A percentile compares a stretch with the other conserved stretches of the same genome.
These are phyloP conservation scores for Alternaria incomplexa DNA, from an alignment of 2,329 filamentous ascomycete genomes.

Conservation along the genomic window DNA sequence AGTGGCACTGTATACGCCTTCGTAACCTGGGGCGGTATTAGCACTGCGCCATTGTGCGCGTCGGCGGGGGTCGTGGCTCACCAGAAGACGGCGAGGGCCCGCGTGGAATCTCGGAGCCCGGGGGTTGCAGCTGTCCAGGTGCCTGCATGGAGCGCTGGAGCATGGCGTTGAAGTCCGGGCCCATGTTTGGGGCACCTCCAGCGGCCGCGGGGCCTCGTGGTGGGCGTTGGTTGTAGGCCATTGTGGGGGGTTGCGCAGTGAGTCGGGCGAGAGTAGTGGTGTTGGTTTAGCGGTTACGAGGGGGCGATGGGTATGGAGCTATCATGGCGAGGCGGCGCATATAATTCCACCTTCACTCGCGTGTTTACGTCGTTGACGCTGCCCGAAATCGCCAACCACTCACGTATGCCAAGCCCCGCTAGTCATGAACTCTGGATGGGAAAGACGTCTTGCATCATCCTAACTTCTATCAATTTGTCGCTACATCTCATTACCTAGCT, in stretches of 20 bases:
- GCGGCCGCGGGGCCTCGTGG: slow-evolving; percentile 39
- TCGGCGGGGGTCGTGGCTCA: slow-evolving; percentile 15
- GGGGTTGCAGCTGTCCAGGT: slow-evolving; percentile 29
- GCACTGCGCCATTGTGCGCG: slow-evolving; percentile 8
- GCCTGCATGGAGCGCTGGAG: slow-evolving; percentile 45
- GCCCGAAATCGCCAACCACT: slow-evolving; percentile 22
- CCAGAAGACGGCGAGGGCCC: slow-evolving; percentile 35
- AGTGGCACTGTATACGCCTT: slow-evolving; percentile 47
- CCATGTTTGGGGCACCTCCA: slow-evolving; percentile 37
- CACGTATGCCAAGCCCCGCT: slow-evolving; percentile 21
- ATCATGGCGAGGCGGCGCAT: slow-evolving; percentile 40
- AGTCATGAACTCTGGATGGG: slow-evolving; percentile 2
- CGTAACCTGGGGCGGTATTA: slow-evolving; percentile 38
- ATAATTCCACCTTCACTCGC: slow-evolving; percentile 22
- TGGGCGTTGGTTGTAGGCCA: slow-evolving; percentile 38
- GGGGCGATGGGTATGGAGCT: slow-evolving; percentile 21
- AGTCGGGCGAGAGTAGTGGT: slow-evolving; percentile 1
- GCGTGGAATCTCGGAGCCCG: slow-evolving; percentile 28
- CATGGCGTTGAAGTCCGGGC: slow-evolving; percentile 46
- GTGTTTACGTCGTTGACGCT: slow-evolving; percentile 15
- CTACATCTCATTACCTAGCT: no score
- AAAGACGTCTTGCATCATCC: neutral
- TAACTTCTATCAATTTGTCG: neutral
- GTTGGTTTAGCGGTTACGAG: slow-evolving; percentile 27
- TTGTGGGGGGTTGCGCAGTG: slow-evolving; percentile 14